Evolutionary conservation across 306 rosid species (phyloP), one percentile per base, ranked within the genome.

Genomic region (Quillaja saponaria): DNA sequence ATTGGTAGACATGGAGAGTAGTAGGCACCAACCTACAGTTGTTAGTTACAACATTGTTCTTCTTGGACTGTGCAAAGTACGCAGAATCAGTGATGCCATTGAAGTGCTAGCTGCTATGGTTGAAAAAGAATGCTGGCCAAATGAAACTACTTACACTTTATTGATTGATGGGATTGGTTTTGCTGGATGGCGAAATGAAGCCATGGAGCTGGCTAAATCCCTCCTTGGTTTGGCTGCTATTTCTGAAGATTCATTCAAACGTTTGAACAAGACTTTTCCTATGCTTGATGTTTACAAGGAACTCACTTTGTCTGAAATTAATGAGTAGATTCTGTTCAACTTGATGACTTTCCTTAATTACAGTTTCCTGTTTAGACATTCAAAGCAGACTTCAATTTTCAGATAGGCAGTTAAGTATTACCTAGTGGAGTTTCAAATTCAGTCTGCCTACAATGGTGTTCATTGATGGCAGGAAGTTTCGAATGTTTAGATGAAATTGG

Each of bases 181-280:
- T 55, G 95, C 91, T 10, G 97, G 97, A 38, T 85, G 90, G 87
- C 70, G 81, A 81, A 68, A 51, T 51, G 86, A 88, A 7, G 90
- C 96, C 0, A 76, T 85, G 84, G 90, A 83, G 69, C 69, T 86
- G 45, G 96, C 95, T 19, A 73, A 79, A 55, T 76, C 85, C 17
- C 90, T 88, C 47, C 53, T 52, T 66, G 55, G 72, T 49, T 39
- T 82, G 49, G 52, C 64, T 10, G 96, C 80, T 21, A 79, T 91
- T 65, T 76, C 82, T 50, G 75, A 82, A 40, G 56, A 78, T 56
- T 76, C 83, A 7, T 71, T 83, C 20, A 86, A 74, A 67, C 91
- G 95, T 63, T 60, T 82, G 80, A 69, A 60, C 69, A 83, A 47
- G 65, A 80, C 78, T 46, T 85, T 84, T 80, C 91, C 91, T 10